These are phyloP conservation scores for Calonectria pseudoreteaudii DNA, from an alignment of 2,329 filamentous ascomycete genomes.

Conservation along the genomic window DNA sequence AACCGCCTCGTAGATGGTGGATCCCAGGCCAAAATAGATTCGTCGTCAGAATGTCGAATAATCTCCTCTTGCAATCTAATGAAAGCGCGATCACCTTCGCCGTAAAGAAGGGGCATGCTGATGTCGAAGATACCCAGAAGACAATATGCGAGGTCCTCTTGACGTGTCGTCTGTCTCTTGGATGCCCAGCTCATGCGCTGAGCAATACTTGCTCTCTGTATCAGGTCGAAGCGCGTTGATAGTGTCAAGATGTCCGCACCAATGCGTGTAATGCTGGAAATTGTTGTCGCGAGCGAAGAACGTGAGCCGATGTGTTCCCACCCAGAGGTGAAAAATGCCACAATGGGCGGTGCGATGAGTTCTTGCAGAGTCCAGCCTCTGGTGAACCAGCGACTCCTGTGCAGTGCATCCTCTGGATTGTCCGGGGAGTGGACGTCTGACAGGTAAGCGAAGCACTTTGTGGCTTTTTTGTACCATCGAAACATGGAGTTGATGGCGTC, in stretches of 20 bases:
- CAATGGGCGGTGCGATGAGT: not conserved
- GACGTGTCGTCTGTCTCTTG: not conserved
- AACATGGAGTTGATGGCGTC: constrained; percentile 26
- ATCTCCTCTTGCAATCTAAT: not conserved
- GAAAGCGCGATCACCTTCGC: not conserved
- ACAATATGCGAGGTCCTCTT: not conserved
- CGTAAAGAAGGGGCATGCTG: not conserved
- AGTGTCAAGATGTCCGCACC: not conserved
- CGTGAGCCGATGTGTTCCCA: not conserved
- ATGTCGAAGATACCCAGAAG: not conserved
- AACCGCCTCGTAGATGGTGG: not conserved
- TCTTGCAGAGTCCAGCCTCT: not conserved
- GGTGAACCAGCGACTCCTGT: not conserved
- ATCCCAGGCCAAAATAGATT: not conserved
- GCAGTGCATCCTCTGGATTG: not conserved
- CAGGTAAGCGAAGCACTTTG: not conserved
- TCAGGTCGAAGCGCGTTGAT: not conserved
- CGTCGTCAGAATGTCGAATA: not conserved
- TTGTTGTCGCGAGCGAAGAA: not conserved
- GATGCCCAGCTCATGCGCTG: not conserved
- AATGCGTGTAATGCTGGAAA: not conserved
- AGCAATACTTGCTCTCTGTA: not conserved
- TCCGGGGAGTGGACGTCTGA: not conserved
- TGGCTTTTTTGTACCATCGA: not conserved
- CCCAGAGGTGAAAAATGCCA: not conserved